A percentile compares a stretch with the other conserved stretches of the same genome.
Conservation (phyloP, 345 rosid species). For the Bruguiera parviflora region DNA sequence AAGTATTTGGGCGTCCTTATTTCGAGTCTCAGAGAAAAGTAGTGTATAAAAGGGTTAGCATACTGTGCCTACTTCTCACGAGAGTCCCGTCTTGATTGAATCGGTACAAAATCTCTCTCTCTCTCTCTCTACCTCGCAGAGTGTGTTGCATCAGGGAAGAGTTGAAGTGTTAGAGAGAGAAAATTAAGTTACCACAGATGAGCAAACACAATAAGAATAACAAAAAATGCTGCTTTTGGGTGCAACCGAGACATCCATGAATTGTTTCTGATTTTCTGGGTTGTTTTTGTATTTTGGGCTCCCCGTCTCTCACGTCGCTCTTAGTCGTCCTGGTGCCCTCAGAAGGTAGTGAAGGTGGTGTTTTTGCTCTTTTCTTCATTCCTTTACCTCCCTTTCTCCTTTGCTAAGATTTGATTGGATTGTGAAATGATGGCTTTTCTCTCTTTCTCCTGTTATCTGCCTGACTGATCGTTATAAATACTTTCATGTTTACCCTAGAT, state of each 20-base stretch:
- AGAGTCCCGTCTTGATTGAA: constrained; percentile 47
- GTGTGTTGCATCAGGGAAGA: neutral
- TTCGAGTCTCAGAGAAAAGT: neutral
- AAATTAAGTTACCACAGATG: neutral
- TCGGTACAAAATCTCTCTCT: constrained; percentile 41
- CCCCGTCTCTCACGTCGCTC: too few species aligned
- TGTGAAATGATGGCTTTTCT: constrained; percentile 5
- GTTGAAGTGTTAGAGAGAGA: neutral
- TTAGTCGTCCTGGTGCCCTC: neutral
- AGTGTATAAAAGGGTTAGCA: constrained; percentile 5
- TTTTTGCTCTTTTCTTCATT: neutral
- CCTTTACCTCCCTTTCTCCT: constrained; percentile 6
- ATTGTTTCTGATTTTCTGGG: constrained; percentile 25
- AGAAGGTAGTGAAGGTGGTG: constrained; percentile 22
- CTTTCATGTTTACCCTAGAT: too few species aligned
- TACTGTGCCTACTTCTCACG: constrained; percentile 39
- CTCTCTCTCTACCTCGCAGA: constrained; percentile 22
- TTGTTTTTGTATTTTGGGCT: neutral
- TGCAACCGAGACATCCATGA: constrained; percentile 11
- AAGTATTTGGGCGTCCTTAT: neutral
- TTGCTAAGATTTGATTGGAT: constrained; percentile 28
- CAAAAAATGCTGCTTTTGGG: neutral
- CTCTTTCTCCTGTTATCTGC: neutral
- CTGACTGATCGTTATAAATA: constrained; percentile 27
- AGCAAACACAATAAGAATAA: constrained; percentile 1